These are phyloP conservation scores for Eucommia ulmoides DNA, from an alignment of 257 asterid genomes.

Conservation along the genomic window DNA sequence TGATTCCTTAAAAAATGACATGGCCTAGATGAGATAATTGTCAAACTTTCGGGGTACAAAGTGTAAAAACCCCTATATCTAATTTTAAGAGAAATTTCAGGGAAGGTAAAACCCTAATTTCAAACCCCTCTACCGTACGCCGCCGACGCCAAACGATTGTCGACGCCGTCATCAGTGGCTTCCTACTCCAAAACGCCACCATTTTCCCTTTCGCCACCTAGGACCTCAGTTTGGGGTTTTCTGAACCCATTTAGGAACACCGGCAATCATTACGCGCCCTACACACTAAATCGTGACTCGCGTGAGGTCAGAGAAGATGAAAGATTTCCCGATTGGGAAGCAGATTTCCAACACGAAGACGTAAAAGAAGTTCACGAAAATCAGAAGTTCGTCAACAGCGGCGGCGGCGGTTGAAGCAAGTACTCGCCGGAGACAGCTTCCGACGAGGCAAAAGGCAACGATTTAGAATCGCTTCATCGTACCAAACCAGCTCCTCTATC, in stretches of 20 bases:
- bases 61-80: no score
- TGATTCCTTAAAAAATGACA: no score
- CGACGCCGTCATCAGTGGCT: slow-evolving; percentile 11
- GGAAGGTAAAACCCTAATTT: no score
- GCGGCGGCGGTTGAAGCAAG: slow-evolving; percentile 19
- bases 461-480: slow-evolving; percentile 38
- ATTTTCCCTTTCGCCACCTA: slow-evolving; percentile 77
- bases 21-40: no score
- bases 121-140: no score
- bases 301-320: slow-evolving; percentile 92
- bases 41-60: no score
- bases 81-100: no score
- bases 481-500: slow-evolving; percentile 36
- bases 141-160: no score
- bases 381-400: slow-evolving; percentile 52
- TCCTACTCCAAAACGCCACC: slow-evolving; percentile 50
- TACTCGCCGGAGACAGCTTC: slow-evolving; percentile 36
- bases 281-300: slow-evolving; percentile 64
- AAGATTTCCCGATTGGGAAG: slow-evolving; percentile 95
- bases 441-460: slow-evolving; percentile 26
- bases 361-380: slow-evolving; percentile 80
- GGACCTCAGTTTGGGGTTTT: slow-evolving; percentile 77
- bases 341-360: slow-evolving; percentile 25
- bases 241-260: slow-evolving; percentile 71
- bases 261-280: slow-evolving; percentile 49